Base-by-base conservation (phyloP, 192 early-diverging fungal species). In the Coemansia sp. region DNA sequence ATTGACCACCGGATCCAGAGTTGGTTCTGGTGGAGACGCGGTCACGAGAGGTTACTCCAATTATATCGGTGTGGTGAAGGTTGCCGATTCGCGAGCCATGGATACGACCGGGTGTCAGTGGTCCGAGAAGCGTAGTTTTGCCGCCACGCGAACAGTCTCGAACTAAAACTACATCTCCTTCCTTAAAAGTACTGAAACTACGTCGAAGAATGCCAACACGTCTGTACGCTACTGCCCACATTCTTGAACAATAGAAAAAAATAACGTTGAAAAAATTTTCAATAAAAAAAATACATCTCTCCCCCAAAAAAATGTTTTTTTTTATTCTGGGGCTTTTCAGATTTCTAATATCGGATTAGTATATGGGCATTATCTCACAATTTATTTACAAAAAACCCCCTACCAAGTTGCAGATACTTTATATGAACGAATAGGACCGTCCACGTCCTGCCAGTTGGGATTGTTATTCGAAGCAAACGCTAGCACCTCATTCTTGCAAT, bases 131-230 rank as follows among this genome's bases (percentile, higher is more conserved):
- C 18, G 47, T 29, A 20, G 52, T 46, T 41, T 75, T 75, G 49
- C 77, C 73, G 36, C 67, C 65, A 0, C 55, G 44, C 2, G 65
- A 18, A 59, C 70, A 70, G 5, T 84, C 73, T 51, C 81, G 76
- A 0, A 75, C 49, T 11, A 84, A 34, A 15, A 84, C 77, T 64
- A 76, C 75, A 38, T 84, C 81, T 42, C 81, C 81, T 18, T 63
- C 43, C 13, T 71, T 57, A 38, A 80, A 80, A 10, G 46, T 36
- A 24, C 20, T 36, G 29, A 60, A 60, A 15, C 31, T 33, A n/a
- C 57, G 16, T 7, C 57, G 57, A 36, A 33, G 18, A 36, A 60
- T 60, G 31, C 36, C 36, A 38, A 38, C 36, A 9, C 15, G 31
- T n/a, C 16, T 34, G 8, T 31, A 5, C 3, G 57, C 31, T 16